phyloP scores from a whole-genome alignment of 352 stramenopile genomes.

The Blastocystis sp. region DNA sequence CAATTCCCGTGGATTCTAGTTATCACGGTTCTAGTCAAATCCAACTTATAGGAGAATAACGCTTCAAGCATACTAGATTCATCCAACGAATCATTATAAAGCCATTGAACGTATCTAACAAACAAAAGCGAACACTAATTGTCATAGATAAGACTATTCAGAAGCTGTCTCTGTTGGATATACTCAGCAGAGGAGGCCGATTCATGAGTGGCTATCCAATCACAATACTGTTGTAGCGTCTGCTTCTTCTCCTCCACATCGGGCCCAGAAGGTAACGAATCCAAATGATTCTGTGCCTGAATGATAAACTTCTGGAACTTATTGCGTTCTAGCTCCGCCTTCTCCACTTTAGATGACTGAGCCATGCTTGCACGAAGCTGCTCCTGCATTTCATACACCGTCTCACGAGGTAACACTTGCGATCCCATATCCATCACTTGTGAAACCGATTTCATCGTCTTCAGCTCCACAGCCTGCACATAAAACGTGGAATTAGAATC shows the following conservation, averaged over 20 bases:
- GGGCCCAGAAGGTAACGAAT: not conserved
- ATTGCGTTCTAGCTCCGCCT: not conserved
- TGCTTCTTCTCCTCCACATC: not conserved
- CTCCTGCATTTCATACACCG: not conserved
- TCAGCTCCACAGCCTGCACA: slow-evolving; percentile 12
- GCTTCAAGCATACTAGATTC: not conserved
- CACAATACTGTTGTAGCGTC: not conserved
- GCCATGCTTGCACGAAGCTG: not conserved
- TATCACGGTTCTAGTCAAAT: not conserved
- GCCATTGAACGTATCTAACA: not conserved
- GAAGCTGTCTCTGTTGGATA: not conserved
- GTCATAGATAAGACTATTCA: not conserved
- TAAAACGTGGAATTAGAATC: slow-evolving; percentile 44
- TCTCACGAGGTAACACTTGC: not conserved
- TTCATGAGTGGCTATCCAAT: not conserved
- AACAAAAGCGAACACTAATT: no score
- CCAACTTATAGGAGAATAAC: not conserved
- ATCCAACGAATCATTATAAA: not conserved
- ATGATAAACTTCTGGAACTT: not conserved
- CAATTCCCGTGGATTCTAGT: not conserved
- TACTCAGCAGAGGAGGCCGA: not conserved
- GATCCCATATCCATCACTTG: slow-evolving; percentile 31
- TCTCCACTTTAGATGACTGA: not conserved
- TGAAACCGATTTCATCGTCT: not conserved
- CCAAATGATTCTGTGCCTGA: not conserved